These are phyloP conservation scores for Arabis alpina DNA, from an alignment of 345 rosid genomes.

Conservation along the genomic window DNA sequence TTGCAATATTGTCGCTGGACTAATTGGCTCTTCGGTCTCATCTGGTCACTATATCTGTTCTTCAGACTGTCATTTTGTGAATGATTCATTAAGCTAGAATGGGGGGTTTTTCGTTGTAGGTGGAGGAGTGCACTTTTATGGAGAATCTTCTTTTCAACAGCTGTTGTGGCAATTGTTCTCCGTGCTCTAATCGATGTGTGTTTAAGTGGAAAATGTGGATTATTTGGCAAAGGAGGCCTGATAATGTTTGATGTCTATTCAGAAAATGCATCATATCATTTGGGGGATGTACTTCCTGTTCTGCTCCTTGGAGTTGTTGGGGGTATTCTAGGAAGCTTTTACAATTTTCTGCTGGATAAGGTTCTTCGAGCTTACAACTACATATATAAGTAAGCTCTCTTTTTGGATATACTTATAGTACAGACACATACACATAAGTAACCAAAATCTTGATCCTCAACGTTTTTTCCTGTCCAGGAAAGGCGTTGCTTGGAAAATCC, in stretches of 20 bases:
- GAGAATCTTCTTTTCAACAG: constrained; percentile 92
- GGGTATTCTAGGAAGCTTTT: constrained; percentile 82
- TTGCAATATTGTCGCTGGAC: neutral
- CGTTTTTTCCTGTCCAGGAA: constrained; percentile 56
- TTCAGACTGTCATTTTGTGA: neutral
- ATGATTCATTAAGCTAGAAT: neutral
- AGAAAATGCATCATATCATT: constrained; percentile 65
- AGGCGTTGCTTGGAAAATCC: constrained; percentile 58
- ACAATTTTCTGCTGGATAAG: constrained; percentile 71
- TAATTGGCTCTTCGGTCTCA: neutral
- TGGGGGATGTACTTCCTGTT: constrained; percentile 73
- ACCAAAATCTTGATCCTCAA: neutral
- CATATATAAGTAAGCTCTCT: constrained; percentile 70
- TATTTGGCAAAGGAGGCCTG: constrained; percentile 92
- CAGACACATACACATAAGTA: neutral
- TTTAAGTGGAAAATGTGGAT: constrained; percentile 78
- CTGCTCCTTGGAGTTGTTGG: constrained; percentile 85
- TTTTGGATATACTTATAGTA: neutral
- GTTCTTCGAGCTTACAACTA: constrained; percentile 72
- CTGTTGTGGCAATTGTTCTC: constrained; percentile 82
- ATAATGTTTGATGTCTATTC: constrained; percentile 90
- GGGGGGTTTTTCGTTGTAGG: constrained; percentile 1
- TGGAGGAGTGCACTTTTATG: constrained; percentile 93
- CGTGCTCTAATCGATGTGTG: constrained; percentile 89
- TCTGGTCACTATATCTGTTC: neutral